phyloP scores from a whole-genome alignment of 164 flowering plant species.

The Warburgia ugandensis region DNA sequence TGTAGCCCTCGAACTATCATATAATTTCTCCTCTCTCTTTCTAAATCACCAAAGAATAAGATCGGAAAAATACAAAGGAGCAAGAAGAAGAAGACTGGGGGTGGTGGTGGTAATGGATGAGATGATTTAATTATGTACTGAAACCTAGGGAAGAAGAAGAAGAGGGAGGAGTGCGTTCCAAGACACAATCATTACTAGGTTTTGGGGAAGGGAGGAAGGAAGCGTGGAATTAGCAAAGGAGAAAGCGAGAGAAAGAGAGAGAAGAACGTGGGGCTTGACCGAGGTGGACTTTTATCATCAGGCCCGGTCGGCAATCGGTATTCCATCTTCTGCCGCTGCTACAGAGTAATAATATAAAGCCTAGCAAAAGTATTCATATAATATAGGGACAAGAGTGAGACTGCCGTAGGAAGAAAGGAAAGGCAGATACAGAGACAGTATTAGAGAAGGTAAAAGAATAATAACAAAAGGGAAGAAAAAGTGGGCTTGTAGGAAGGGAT shows the following conservation, averaged over 20 bases:
- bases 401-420: slow-evolving; percentile 86
- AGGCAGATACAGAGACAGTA: slow-evolving; percentile 24
- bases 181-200: slow-evolving; percentile 92
- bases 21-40: background rate
- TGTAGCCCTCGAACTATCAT: slow-evolving; percentile 2
- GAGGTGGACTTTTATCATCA: slow-evolving; percentile 41
- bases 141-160: slow-evolving; percentile 15
- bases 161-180: slow-evolving; percentile 72
- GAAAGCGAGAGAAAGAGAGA: slow-evolving; percentile 15
- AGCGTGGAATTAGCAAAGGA: slow-evolving; percentile 51
- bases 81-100: background rate
- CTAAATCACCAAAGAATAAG: too few relatives aligned
- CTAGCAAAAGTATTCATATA: slow-evolving; percentile 4
- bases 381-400: slow-evolving; percentile 14
- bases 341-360: slow-evolving; percentile 4
- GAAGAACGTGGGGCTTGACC: slow-evolving; percentile 58
- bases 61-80: slow-evolving; percentile 18
- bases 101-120: slow-evolving; percentile 8
- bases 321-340: slow-evolving; percentile 21
- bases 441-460: background rate
- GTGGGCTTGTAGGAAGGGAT: slow-evolving; percentile 8
- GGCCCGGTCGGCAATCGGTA: slow-evolving; percentile 61
- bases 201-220: slow-evolving; percentile 75
- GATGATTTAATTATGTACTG: too few relatives aligned
- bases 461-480: slow-evolving; percentile 13